These are phyloP conservation scores for Parascedosporium putredinis DNA, from an alignment of 2,329 filamentous ascomycete genomes.

Conservation along the genomic window DNA sequence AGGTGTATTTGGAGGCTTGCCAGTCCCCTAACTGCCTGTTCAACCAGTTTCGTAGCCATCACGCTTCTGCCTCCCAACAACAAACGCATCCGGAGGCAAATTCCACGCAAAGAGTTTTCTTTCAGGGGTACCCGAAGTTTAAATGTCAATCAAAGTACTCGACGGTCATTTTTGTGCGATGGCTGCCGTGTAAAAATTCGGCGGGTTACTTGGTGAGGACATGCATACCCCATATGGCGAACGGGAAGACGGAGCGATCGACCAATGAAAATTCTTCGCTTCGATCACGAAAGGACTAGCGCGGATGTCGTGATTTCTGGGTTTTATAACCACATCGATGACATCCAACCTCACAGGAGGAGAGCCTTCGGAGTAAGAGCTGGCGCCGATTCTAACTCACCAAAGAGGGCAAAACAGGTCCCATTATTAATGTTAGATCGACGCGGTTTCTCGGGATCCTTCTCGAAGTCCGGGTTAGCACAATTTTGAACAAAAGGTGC, in stretches of 20 bases:
- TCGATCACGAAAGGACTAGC: constrained; percentile 38
- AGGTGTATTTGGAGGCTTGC: too few relatives aligned
- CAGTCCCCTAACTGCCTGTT: too few relatives aligned
- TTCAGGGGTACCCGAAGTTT: neutral
- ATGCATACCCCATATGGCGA: constrained; percentile 2
- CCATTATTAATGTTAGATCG: neutral
- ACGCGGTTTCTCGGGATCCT: neutral
- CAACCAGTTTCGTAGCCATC: too few relatives aligned
- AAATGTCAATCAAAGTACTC: neutral
- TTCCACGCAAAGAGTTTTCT: neutral
- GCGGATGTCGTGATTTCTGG: constrained; percentile 38
- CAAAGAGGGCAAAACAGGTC: neutral
- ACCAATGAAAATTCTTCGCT: constrained; percentile 24
- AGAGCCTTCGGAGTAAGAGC: neutral
- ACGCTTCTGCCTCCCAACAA: neutral
- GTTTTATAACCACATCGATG: constrained; percentile 5
- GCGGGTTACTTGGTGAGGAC: neutral
- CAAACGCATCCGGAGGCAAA: too few relatives aligned
- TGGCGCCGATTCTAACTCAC: neutral
- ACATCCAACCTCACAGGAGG: neutral
- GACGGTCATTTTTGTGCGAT: neutral
- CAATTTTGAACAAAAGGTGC: neutral
- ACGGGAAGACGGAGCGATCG: constrained; percentile 5
- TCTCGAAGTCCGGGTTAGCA: neutral
- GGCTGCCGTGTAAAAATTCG: neutral